These are phyloP conservation scores for Apiotrichum gamsii DNA, from an alignment of 1,284 basidiomycete genomes.

Conservation along the genomic window DNA sequence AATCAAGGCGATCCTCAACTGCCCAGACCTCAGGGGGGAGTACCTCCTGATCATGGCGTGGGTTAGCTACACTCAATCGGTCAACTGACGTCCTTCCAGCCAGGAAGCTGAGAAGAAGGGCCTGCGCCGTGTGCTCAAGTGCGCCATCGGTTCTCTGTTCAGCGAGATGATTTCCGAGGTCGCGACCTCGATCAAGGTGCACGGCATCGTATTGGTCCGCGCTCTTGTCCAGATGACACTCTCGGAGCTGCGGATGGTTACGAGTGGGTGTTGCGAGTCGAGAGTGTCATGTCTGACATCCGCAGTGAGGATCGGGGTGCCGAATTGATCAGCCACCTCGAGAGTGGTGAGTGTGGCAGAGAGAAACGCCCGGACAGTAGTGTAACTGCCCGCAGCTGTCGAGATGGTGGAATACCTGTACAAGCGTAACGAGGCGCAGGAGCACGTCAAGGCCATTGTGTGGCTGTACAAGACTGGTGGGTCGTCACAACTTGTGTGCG, in stretches of 20 bases:
- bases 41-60: slow-evolving; percentile 19
- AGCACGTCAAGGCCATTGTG: slow-evolving; percentile 9
- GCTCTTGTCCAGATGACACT: slow-evolving; percentile 5
- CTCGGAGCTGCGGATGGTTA: neutral
- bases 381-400: neutral
- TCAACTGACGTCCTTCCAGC: neutral
- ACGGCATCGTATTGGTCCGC: slow-evolving; percentile 2
- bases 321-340: no score
- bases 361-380: neutral
- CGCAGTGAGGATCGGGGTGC: no score
- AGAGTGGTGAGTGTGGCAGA: no score
- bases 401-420: neutral
- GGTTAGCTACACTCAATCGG: no score
- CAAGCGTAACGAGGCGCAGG: neutral
- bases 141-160: neutral
- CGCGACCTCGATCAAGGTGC: neutral
- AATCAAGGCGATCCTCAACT: slow-evolving; percentile 11
- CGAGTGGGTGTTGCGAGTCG: neutral
- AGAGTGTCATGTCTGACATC: neutral
- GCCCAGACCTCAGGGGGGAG: slow-evolving; percentile 16
- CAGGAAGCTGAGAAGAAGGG: slow-evolving; percentile 7
- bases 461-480: slow-evolving; percentile 15
- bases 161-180: neutral
- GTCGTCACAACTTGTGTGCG: no score
- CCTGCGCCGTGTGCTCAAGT: neutral